Percentiles rank a stretch among this genome's conserved stretches.
These are phyloP conservation scores for Geopyxis carbonaria DNA, from an alignment of 495 filamentous ascomycete species.

Conservation along the genomic window DNA sequence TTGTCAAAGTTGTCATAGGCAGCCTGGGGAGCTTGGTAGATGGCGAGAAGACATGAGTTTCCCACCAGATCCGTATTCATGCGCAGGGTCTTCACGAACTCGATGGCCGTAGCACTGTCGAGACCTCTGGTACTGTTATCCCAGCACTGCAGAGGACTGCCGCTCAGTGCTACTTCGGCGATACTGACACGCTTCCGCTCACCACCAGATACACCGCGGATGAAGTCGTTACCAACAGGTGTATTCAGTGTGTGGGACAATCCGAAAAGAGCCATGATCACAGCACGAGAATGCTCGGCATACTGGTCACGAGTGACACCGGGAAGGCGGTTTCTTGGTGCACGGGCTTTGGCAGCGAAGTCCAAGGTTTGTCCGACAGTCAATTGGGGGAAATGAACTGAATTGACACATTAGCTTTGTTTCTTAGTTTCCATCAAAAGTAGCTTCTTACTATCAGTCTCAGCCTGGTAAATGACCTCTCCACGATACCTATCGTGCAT, in stretches of 20 bases:
- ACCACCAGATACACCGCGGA: slow-evolving; percentile 65
- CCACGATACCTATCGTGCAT: slow-evolving; percentile 39
- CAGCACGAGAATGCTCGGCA: slow-evolving; percentile 49
- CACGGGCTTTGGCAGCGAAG: slow-evolving; percentile 69
- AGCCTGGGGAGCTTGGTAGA: slow-evolving; percentile 66
- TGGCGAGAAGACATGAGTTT: slow-evolving; percentile 54
- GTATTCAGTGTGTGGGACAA: slow-evolving; percentile 63
- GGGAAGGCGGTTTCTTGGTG: slow-evolving; percentile 51
- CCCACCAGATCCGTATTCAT: slow-evolving; percentile 47
- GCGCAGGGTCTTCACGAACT: slow-evolving; percentile 55
- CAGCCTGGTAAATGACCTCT: slow-evolving; percentile 52
- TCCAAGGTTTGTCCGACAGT: slow-evolving; percentile 70
- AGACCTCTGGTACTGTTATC: slow-evolving; percentile 70
- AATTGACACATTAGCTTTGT: too few species aligned
- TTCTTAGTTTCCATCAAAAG: too few species aligned
- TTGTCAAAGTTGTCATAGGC: slow-evolving; percentile 72
- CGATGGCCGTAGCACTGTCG: slow-evolving; percentile 65
- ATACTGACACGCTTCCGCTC: slow-evolving; percentile 75
- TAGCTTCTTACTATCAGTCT: slow-evolving; percentile 1
- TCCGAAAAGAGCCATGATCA: slow-evolving; percentile 77
- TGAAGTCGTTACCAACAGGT: slow-evolving; percentile 59
- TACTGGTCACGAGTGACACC: slow-evolving; percentile 45
- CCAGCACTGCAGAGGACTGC: slow-evolving; percentile 62
- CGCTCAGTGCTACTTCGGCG: slow-evolving; percentile 37
- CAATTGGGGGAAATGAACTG: slow-evolving; percentile 63